A percentile compares a stretch with the other conserved stretches of the same genome.
phyloP scores from a whole-genome alignment of 2,329 filamentous ascomycete genomes.

The Cercospora janseana region DNA sequence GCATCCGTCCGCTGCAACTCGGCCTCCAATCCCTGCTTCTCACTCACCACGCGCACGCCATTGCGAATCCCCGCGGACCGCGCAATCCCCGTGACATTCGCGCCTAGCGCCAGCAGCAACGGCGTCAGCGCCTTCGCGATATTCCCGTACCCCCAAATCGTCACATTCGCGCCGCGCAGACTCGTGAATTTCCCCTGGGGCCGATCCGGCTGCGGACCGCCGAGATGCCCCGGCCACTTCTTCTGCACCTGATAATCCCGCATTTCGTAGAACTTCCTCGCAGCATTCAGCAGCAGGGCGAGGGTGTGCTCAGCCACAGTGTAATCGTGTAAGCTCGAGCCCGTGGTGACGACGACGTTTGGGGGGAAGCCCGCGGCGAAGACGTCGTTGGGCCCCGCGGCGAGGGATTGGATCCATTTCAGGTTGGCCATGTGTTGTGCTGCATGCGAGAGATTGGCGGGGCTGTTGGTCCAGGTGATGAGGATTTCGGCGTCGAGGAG shows the following conservation, averaged over 20 bases:
- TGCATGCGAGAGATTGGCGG: conserved; percentile 59
- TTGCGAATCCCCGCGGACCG: conserved; percentile 56
- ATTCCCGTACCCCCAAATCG: conserved; percentile 66
- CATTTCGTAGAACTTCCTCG: conserved; percentile 61
- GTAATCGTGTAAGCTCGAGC: conserved; percentile 62
- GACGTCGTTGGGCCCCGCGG: conserved; percentile 65
- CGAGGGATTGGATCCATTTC: conserved; percentile 65
- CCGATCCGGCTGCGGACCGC: conserved; percentile 60
- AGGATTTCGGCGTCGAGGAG: conserved; percentile 60
- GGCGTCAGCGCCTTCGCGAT: conserved; percentile 62
- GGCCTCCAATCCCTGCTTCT: conserved; percentile 54
- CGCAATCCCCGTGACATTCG: conserved; percentile 59
- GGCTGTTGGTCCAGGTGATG: conserved; percentile 61
- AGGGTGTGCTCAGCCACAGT: conserved; percentile 65
- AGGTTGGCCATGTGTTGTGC: conserved; percentile 56
- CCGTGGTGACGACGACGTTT: conserved; percentile 57
- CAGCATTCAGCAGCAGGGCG: conserved; percentile 56
- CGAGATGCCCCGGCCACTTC: conserved; percentile 62
- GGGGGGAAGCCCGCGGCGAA: conserved; percentile 60
- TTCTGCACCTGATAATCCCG: conserved; percentile 58
- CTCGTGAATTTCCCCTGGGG: conserved; percentile 59
- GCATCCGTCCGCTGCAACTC: conserved; percentile 60
- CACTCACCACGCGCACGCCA: conserved; percentile 58
- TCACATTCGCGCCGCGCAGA: conserved; percentile 57
- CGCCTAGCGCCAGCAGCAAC: conserved; percentile 55